Conservation (phyloP, 1,139 yeast genomes). For the Kurtzmaniella quercitrusa region DNA sequence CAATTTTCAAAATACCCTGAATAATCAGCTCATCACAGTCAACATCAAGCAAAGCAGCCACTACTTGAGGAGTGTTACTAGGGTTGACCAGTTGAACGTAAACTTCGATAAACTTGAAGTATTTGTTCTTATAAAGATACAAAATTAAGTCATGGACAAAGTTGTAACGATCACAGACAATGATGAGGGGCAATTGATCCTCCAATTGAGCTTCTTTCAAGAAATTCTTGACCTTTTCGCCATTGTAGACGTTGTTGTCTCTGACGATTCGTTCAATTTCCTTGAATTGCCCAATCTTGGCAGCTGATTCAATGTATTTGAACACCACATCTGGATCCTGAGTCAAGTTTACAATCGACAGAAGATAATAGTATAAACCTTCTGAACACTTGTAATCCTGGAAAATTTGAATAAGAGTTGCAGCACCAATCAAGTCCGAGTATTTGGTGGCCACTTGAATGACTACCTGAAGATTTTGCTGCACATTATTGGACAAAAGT, state of each 20-base stretch:
- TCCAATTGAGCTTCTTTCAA: conserved; percentile 90
- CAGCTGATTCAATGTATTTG: conserved; percentile 94
- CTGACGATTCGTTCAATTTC: conserved; percentile 96
- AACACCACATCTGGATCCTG: conserved; percentile 94
- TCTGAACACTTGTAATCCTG: conserved; percentile 91
- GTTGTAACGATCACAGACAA: conserved; percentile 90
- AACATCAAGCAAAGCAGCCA: conserved; percentile 93
- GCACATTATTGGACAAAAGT: conserved; percentile 74
- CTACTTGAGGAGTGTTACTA: conserved; percentile 89
- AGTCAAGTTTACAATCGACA: conserved; percentile 88
- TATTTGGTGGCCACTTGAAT: conserved; percentile 96
- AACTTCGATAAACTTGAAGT: conserved; percentile 92
- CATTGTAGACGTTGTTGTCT: conserved; percentile 90
- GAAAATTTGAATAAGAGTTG: conserved; percentile 78
- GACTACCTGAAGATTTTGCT: conserved; percentile 87
- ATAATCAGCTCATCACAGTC: conserved; percentile 93
- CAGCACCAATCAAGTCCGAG: conserved; percentile 88
- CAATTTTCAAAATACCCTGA: conserved; percentile 58
- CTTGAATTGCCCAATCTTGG: conserved; percentile 81
- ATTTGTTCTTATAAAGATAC: conserved; percentile 91
- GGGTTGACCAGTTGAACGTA: conserved; percentile 98
- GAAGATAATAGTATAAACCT: conserved; percentile 90
- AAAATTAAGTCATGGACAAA: conserved; percentile 91
- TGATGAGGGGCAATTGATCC: conserved; percentile 93
- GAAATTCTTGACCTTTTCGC: conserved; percentile 96